Evolutionary conservation across 2,329 filamentous ascomycete species (phyloP).

Genomic region (Fusarium anthophilum): DNA sequence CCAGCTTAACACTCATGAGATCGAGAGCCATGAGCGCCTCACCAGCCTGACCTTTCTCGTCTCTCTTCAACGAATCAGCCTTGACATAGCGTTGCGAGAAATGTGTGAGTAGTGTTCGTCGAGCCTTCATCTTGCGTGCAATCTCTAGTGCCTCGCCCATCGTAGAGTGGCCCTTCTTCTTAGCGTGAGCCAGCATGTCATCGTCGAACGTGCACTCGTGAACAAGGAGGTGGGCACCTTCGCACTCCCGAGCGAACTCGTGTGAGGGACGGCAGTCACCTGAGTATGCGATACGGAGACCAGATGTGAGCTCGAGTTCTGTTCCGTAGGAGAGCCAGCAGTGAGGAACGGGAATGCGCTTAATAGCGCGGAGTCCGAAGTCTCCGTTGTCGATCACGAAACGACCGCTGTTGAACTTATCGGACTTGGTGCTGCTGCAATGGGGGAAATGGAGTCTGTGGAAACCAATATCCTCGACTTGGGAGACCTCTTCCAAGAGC

Average conservation of each 20-base stretch:
- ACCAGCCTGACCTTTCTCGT: conserved; percentile 48
- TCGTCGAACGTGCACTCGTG: conserved; percentile 98
- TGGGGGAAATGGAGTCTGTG: conserved; percentile 55
- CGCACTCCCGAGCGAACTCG: conserved; percentile 75
- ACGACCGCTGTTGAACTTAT: conserved; percentile 46
- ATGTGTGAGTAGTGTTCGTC: conserved; percentile 86
- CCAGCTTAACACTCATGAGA: conserved; percentile 77
- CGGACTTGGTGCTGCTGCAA: conserved; percentile 31
- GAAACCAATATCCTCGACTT: conserved; percentile 80
- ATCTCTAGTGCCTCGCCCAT: conserved; percentile 85
- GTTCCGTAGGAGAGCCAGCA: conserved; percentile 82
- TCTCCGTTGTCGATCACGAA: conserved; percentile 54
- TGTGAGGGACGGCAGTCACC: conserved; percentile 88
- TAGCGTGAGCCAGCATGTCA: conserved; percentile 79
- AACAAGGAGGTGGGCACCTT: conserved; percentile 81
- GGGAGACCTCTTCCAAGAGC: conserved; percentile 82
- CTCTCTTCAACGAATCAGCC: conserved; percentile 45
- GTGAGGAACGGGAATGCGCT: conserved; percentile 76
- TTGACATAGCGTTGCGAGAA: conserved; percentile 96
- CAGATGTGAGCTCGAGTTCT: conserved; percentile 79
- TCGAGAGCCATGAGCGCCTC: conserved; percentile 78
- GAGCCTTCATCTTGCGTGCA: conserved; percentile 80
- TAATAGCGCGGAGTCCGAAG: conserved; percentile 72
- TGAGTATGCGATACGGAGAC: conserved; percentile 90
- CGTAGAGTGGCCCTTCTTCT: conserved; percentile 90